These are phyloP conservation scores for Hura crepitans DNA, from an alignment of 441 rosid genomes.

Conservation along the genomic window DNA sequence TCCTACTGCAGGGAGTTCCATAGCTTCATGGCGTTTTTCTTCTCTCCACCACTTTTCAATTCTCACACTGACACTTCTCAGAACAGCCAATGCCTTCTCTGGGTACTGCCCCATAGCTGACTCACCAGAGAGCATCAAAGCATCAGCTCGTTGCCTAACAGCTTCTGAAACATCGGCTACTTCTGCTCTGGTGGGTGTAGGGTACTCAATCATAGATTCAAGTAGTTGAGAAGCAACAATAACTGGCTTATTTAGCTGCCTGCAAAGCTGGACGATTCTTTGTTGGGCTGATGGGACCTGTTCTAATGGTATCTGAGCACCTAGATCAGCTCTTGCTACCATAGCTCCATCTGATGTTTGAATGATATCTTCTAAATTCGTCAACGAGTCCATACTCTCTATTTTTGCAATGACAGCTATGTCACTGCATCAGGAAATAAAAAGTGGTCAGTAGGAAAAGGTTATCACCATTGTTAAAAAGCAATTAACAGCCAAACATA, in stretches of 20 bases:
- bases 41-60: slow-evolving; percentile 99
- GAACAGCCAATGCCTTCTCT: slow-evolving; percentile 82
- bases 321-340: slow-evolving; percentile 99
- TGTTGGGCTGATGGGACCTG: slow-evolving; percentile 97
- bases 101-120: slow-evolving; percentile 99
- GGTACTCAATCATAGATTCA: slow-evolving; percentile 97
- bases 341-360: slow-evolving; percentile 98
- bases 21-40: slow-evolving; percentile 72
- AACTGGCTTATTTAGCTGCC: slow-evolving; percentile 86
- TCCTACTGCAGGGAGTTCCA: slow-evolving; percentile 64
- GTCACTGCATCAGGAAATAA: slow-evolving; percentile 48
- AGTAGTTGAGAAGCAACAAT: slow-evolving; percentile 93
- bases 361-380: slow-evolving; percentile 83
- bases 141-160: slow-evolving; percentile 93
- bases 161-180: slow-evolving; percentile 99
- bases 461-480: not conserved
- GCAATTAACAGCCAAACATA: slow-evolving; percentile 2
- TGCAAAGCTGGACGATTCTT: slow-evolving; percentile 74
- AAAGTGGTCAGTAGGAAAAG: slow-evolving; percentile 8
- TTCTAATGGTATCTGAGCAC: slow-evolving; percentile 98
- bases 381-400: slow-evolving; percentile 91
- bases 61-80: slow-evolving; percentile 82
- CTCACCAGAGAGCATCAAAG: slow-evolving; percentile 97
- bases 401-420: slow-evolving; percentile 90
- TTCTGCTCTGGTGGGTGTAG: slow-evolving; percentile 98